Evolutionary conservation across 2,329 filamentous ascomycete species (phyloP).

Genomic region (Bipolaris victoriae): DNA sequence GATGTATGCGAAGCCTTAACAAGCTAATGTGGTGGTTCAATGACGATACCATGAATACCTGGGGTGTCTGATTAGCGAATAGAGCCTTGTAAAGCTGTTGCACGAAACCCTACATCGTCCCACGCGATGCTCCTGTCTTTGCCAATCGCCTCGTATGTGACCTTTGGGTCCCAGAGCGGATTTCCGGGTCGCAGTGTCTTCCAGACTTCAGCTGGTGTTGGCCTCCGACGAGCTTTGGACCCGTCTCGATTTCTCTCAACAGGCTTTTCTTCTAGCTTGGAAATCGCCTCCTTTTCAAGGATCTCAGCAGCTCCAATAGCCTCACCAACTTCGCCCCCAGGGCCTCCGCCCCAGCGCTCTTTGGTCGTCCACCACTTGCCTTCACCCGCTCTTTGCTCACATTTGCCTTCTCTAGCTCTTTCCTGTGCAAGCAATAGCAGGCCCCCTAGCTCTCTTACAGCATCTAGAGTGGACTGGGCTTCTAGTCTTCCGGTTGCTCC

Average conservation of each 20-base stretch:
- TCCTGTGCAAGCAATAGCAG: constrained; percentile 66
- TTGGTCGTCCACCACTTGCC: constrained; percentile 66
- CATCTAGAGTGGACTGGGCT: constrained; percentile 54
- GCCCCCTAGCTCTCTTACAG: constrained; percentile 63
- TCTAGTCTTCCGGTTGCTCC: constrained; percentile 43
- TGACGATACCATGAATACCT: constrained; percentile 68
- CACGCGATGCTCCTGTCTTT: constrained; percentile 55
- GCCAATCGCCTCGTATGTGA: constrained; percentile 63
- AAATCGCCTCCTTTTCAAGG: constrained; percentile 32
- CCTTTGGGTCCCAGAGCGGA: constrained; percentile 62
- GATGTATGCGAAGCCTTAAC: constrained; percentile 63
- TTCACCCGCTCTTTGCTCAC: constrained; percentile 58
- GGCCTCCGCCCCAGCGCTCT: constrained; percentile 63
- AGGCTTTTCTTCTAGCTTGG: constrained; percentile 47
- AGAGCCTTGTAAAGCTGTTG: neutral
- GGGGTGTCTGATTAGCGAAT: constrained; percentile 19
- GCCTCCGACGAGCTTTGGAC: constrained; percentile 47
- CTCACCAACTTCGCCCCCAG: constrained; percentile 53
- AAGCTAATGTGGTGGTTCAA: constrained; percentile 68
- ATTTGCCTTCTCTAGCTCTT: constrained; percentile 61
- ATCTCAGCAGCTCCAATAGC: constrained; percentile 32
- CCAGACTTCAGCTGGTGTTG: constrained; percentile 59
- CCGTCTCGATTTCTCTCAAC: constrained; percentile 31
- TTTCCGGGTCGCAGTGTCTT: constrained; percentile 58
- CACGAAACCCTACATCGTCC: constrained; percentile 60